A percentile compares a stretch with the other conserved stretches of the same genome.
phyloP scores from a whole-genome alignment of 495 filamentous ascomycete genomes.

The Podospora fimiseda region DNA sequence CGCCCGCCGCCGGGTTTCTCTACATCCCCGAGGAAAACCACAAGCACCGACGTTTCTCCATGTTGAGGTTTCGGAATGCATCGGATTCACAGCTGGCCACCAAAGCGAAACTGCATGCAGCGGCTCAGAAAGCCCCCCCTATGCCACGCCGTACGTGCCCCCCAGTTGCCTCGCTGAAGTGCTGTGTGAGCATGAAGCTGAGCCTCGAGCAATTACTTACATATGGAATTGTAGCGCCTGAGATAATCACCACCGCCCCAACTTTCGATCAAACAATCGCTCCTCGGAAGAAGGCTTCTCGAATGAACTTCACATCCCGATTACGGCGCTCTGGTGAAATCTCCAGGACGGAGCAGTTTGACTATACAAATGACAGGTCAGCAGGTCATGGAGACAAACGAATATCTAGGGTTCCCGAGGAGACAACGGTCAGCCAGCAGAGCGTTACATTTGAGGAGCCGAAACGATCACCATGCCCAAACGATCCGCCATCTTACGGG shows the following conservation, averaged over 20 bases:
- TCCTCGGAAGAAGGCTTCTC: constrained; percentile 47
- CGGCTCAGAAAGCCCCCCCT: constrained; percentile 55
- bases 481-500: constrained; percentile 52
- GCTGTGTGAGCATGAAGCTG: constrained; percentile 3
- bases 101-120: constrained; percentile 67
- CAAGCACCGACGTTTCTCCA: constrained; percentile 70
- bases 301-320: constrained; percentile 41
- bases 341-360: constrained; percentile 29
- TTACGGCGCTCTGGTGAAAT: constrained; percentile 40
- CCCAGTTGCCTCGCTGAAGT: constrained; percentile 11
- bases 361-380: constrained; percentile 15
- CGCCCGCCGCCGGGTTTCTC: constrained; percentile 28
- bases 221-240: constrained; percentile 54
- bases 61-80: constrained; percentile 86
- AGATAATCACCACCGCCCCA: constrained; percentile 90
- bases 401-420: constrained; percentile 33
- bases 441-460: constrained; percentile 63
- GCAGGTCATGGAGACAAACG: constrained; percentile 34
- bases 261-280: constrained; percentile 56
- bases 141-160: constrained; percentile 60
- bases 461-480: constrained; percentile 44
- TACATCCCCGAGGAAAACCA: constrained; percentile 41
- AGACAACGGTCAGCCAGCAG: constrained; percentile 37
- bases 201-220: constrained; percentile 14
- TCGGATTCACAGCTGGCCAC: constrained; percentile 85